Evolutionary conservation across 495 filamentous ascomycete genomes (phyloP), one percentile per base, ranked within the genome.

Genomic region (Articulospora tetracladia): DNA sequence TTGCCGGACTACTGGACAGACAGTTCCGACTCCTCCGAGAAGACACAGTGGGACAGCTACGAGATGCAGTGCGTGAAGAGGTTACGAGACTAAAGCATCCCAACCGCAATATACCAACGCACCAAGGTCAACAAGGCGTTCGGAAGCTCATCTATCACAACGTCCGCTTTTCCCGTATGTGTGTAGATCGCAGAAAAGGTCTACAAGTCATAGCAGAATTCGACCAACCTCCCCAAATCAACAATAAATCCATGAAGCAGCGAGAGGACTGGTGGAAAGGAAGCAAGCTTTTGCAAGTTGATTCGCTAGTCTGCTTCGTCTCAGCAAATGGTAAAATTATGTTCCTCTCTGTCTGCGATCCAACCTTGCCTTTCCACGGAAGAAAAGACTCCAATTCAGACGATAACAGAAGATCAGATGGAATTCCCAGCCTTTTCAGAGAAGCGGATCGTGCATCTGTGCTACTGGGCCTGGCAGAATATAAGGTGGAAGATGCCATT

Each of bases 11-110:
- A 0, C 69, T 93, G 0, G 88, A 93, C 65, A 73, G 83, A 54
- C 84, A 92, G 61, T 91, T 92, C 58, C 77, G 88, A 19, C 76
- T 91, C 3, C 70, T 89, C 7, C 75, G 86, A 13, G 84, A 88
- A 70, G 86, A 90, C 66, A 86, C 79, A 0, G 69, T 86, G 1
- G 85, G 86, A 3, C 82, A 82, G 61, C 73, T 90, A 1, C 72
- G 82, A 46, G 84, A 89, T 65, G 78, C 79, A 4, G 76, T 87
- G 4, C 71, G 70, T 15, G 58, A 70, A 3, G 73, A 79, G 19
- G 68, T 78, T 47, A 68, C 60, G 36, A 67, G 55, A 47, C 55
- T 62, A 53, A 26, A 59, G 51, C 59, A 62, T 53, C 63, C 63
- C 39, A 62, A 63, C 22, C 63, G 69, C 13, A 59, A 65, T 22